Percentiles rank a stretch among this genome's conserved stretches.
Evolutionary conservation across 2,329 filamentous ascomycete species (phyloP).

Genomic region (Fusarium drepaniforme): DNA sequence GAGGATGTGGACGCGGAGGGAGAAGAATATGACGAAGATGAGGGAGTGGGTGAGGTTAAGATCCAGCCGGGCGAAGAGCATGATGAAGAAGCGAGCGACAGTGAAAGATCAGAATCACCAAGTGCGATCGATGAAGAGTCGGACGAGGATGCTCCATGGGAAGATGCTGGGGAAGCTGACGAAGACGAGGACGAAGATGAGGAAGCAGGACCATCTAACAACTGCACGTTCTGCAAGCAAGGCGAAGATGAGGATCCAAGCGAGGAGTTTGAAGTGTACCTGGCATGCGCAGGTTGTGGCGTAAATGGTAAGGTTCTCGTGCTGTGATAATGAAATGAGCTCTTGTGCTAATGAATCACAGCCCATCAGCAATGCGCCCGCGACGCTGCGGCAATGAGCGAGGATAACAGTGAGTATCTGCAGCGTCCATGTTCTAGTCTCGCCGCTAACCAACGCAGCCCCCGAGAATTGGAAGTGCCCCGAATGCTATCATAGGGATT

Average conservation of each 20-base stretch:
- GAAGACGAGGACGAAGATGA: conserved; percentile 64
- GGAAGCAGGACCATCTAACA: conserved; percentile 59
- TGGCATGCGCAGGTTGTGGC: conserved; percentile 82
- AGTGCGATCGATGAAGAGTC: conserved; percentile 67
- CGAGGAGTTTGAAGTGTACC: conserved; percentile 83
- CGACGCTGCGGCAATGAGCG: conserved; percentile 63
- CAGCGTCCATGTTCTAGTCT: background rate
- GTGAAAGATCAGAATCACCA: conserved; percentile 59
- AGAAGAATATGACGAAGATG: conserved; percentile 58
- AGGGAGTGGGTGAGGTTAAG: conserved; percentile 70
- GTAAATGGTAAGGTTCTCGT: conserved; percentile 78
- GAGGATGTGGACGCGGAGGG: conserved; percentile 46
- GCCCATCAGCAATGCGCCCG: conserved; percentile 93
- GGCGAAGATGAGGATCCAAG: conserved; percentile 86
- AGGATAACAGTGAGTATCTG: conserved; percentile 46
- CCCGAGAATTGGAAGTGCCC: conserved; percentile 64
- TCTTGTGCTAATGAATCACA: conserved; percentile 61
- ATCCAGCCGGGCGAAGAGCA: conserved; percentile 63
- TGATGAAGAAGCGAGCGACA: conserved; percentile 64
- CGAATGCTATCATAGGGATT: conserved; percentile 56
- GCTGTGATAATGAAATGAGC: conserved; percentile 32
- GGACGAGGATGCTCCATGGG: conserved; percentile 56
- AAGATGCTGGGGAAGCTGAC: conserved; percentile 69
- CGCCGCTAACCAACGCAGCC: conserved; percentile 46
- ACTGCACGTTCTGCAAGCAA: conserved; percentile 81